phyloP scores from a whole-genome alignment of 1,284 basidiomycete genomes.

The Irpex lacteus region DNA sequence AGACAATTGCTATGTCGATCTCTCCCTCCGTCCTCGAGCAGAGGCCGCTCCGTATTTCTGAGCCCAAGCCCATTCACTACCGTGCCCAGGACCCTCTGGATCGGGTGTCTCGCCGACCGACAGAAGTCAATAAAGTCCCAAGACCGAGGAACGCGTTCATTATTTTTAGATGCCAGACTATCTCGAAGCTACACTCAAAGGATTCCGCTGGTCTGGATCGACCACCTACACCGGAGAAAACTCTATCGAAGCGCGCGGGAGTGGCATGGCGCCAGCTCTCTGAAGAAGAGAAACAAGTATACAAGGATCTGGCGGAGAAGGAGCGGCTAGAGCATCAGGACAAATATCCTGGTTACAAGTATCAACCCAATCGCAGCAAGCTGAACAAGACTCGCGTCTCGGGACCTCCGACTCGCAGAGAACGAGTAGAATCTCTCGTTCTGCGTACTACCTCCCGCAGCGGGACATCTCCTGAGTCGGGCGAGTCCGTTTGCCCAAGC shows the following conservation, averaged over 20 bases:
- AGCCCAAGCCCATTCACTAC: not conserved
- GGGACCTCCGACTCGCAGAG: constrained; percentile 10
- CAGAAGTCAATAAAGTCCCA: constrained; percentile 14
- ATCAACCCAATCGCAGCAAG: constrained; percentile 13
- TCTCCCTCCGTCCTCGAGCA: not conserved
- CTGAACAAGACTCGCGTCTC: constrained; percentile 4
- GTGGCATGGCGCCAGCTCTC: constrained; percentile 13
- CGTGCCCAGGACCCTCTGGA: not conserved
- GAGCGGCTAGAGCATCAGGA: constrained; percentile 10
- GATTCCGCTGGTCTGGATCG: constrained; percentile 4
- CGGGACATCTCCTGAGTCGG: not conserved
- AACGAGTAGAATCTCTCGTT: constrained; percentile 12
- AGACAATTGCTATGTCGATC: not conserved
- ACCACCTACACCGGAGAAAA: constrained; percentile 11
- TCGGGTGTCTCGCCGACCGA: constrained; percentile 9
- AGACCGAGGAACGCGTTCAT: constrained; percentile 20
- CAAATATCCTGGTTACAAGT: constrained; percentile 17
- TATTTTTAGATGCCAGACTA: constrained; percentile 17
- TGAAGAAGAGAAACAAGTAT: constrained; percentile 4
- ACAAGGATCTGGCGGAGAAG: constrained; percentile 12
- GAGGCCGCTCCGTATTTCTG: not conserved
- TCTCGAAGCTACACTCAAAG: constrained; percentile 6
- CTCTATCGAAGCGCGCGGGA: constrained; percentile 14
- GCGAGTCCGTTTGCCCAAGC: constrained; percentile 1
- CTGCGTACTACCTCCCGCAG: constrained; percentile 1